These are phyloP conservation scores for Neltuma alba DNA, from an alignment of 306 rosid species.

Conservation along the genomic window DNA sequence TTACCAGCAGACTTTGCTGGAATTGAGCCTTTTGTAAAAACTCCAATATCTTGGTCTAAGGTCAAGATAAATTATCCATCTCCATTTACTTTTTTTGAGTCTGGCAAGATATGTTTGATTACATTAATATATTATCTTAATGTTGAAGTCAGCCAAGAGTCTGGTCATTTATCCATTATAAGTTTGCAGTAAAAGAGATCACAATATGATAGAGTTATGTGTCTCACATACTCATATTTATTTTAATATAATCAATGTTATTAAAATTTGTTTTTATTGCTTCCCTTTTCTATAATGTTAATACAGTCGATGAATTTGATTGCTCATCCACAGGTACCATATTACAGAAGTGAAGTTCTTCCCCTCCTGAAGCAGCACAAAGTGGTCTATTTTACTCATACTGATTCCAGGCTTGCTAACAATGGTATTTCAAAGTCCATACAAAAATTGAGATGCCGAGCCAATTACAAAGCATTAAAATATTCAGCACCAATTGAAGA, in stretches of 20 bases:
- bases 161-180: slow-evolving; percentile 17
- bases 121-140: slow-evolving; percentile 17
- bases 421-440: slow-evolving; percentile 67
- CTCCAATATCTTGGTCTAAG: slow-evolving; percentile 97
- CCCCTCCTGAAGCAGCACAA: slow-evolving; percentile 86
- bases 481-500: slow-evolving; percentile 84
- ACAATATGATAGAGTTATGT: slow-evolving; percentile 10
- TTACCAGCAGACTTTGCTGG: slow-evolving; percentile 76
- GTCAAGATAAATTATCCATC: slow-evolving; percentile 43
- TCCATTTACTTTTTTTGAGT: slow-evolving; percentile 14
- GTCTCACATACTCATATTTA: slow-evolving; percentile 10
- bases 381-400: slow-evolving; percentile 84
- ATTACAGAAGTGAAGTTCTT: slow-evolving; percentile 77
- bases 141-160: slow-evolving; percentile 13
- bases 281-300: slow-evolving; percentile 16
- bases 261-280: slow-evolving; percentile 20
- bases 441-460: slow-evolving; percentile 87
- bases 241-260: slow-evolving; percentile 23
- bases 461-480: slow-evolving; percentile 82
- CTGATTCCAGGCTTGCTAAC: slow-evolving; percentile 88
- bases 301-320: slow-evolving; percentile 20
- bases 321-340: slow-evolving; percentile 62
- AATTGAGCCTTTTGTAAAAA: slow-evolving; percentile 71
- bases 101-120: slow-evolving; percentile 10
- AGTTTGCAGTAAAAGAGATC: slow-evolving; percentile 23